phyloP scores from a whole-genome alignment of 2,329 filamentous ascomycete genomes.

The Colletotrichum sansevieriae region DNA sequence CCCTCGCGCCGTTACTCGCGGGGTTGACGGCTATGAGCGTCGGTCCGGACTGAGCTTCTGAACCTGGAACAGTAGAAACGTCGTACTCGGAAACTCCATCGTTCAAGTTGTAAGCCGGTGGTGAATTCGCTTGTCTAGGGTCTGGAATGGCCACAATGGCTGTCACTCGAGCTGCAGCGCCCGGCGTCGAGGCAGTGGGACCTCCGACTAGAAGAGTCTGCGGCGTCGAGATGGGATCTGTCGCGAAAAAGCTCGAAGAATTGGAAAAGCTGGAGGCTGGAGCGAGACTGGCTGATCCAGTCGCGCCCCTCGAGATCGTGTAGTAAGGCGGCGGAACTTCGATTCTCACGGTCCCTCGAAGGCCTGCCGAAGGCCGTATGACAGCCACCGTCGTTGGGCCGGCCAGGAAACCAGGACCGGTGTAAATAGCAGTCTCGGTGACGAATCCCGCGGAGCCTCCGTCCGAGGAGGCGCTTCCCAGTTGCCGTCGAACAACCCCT shows the following conservation, averaged over 20 bases:
- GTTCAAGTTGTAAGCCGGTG: background rate
- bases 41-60: too few species aligned
- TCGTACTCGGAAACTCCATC: too few species aligned
- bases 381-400: slow-evolving; percentile 25
- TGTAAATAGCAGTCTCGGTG: too few species aligned
- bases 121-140: background rate
- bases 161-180: slow-evolving; percentile 13
- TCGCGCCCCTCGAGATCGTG: slow-evolving; percentile 21
- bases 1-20: too few species aligned
- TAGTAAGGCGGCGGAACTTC: slow-evolving; percentile 31
- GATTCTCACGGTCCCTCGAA: slow-evolving; percentile 11
- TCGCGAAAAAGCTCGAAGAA: slow-evolving; percentile 24
- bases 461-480: background rate
- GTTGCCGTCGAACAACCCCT: background rate
- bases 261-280: slow-evolving; percentile 11
- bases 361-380: background rate
- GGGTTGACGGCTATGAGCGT: too few species aligned
- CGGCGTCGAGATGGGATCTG: slow-evolving; percentile 19
- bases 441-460: too few species aligned
- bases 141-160: slow-evolving; percentile 32
- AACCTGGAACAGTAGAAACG: too few species aligned
- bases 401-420: too few species aligned
- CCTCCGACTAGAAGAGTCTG: slow-evolving; percentile 28
- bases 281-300: background rate
- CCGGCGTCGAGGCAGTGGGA: slow-evolving; percentile 29